Conservation (phyloP, 2,329 filamentous ascomycete species). For the Blastomyces gilchristii region DNA sequence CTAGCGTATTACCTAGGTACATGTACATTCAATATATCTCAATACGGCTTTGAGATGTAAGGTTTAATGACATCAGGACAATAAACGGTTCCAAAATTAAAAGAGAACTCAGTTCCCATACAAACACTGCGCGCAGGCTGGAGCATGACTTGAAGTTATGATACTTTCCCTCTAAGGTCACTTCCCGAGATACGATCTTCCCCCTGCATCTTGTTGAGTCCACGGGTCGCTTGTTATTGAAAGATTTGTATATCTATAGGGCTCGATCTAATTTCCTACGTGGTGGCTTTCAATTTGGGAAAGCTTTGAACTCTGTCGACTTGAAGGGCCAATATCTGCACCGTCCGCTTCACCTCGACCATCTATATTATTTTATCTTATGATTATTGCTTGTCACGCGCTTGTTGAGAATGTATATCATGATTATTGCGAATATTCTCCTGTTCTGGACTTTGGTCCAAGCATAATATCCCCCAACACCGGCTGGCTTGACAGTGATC, state of each 20-base stretch:
- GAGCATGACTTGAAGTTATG: too few relatives aligned
- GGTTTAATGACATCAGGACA: too few relatives aligned
- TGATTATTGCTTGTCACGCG: neutral
- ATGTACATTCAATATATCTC: too few relatives aligned
- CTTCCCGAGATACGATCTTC: neutral
- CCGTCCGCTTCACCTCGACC: neutral
- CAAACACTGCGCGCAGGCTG: too few relatives aligned
- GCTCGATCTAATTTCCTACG: neutral
- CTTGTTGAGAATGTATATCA: too few relatives aligned
- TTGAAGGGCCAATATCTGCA: neutral
- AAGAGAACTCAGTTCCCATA: too few relatives aligned
- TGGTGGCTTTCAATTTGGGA: neutral
- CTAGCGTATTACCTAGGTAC: too few relatives aligned
- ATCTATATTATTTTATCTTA: neutral
- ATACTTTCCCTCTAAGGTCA: neutral
- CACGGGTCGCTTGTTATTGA: neutral
- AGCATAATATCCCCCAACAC: too few relatives aligned
- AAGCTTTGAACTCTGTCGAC: neutral
- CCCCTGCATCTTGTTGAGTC: neutral
- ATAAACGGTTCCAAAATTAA: too few relatives aligned
- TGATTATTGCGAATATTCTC: too few relatives aligned
- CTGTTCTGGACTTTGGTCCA: too few relatives aligned
- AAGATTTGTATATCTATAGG: neutral
- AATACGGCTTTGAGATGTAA: too few relatives aligned
- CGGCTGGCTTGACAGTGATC: neutral